Conservation (phyloP, 768 basidiomycete species). For the Psilocybe subaeruginosa region DNA sequence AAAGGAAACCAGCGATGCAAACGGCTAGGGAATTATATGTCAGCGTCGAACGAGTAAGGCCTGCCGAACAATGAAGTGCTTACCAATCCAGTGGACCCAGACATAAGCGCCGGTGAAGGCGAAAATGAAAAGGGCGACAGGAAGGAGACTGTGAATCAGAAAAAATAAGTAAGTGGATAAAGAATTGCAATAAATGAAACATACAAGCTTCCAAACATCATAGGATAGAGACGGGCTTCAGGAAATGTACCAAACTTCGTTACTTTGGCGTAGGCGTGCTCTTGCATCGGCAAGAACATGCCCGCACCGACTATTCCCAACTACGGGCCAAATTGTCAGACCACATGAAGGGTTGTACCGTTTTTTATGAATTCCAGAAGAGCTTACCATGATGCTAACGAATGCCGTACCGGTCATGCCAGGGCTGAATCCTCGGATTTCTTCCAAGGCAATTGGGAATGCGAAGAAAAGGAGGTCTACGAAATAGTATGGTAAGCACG, state of each 20-base stretch:
- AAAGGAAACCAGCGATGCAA: constrained; percentile 38
- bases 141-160: constrained; percentile 31
- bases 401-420: constrained; percentile 46
- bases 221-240: constrained; percentile 44
- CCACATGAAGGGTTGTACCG: background rate
- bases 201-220: constrained; percentile 43
- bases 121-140: constrained; percentile 44
- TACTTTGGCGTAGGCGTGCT: constrained; percentile 32
- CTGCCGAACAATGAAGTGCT: background rate
- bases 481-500: background rate
- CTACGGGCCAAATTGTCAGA: constrained; percentile 15
- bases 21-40: constrained; percentile 24
- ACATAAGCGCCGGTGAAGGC: constrained; percentile 46
- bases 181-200: constrained; percentile 12
- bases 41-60: background rate
- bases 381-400: constrained; percentile 43
- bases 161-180: background rate
- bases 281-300: constrained; percentile 33
- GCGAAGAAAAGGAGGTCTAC: constrained; percentile 45
- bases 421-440: constrained; percentile 40
- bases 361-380: background rate
- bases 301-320: constrained; percentile 38
- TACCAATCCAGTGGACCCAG: constrained; percentile 41
- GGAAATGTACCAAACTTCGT: constrained; percentile 41
- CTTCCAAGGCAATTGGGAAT: constrained; percentile 44